These are phyloP conservation scores for Hansenula sp. DNA, from an alignment of 1,139 yeast species.

Conservation along the genomic window DNA sequence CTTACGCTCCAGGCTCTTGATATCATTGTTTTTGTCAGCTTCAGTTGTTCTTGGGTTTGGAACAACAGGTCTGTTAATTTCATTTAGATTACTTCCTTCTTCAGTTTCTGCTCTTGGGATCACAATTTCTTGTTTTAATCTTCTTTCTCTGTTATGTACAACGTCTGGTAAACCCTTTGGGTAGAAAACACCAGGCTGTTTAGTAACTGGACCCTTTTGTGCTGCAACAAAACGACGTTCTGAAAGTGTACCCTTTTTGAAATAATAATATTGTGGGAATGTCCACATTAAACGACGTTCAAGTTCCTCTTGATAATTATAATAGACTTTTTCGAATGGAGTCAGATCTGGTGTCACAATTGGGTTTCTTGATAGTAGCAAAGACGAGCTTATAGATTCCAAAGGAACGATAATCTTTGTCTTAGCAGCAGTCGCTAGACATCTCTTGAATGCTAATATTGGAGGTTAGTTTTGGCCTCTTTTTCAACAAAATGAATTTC, in stretches of 20 bases:
- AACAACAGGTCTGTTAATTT: slow-evolving; percentile 63
- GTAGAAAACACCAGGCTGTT: slow-evolving; percentile 72
- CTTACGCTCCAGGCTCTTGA: slow-evolving; percentile 69
- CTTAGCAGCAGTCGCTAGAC: slow-evolving; percentile 16
- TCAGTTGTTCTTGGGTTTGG: slow-evolving; percentile 72
- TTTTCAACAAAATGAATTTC: too few relatives aligned
- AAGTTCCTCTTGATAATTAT: slow-evolving; percentile 78
- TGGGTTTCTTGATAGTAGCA: slow-evolving; percentile 78
- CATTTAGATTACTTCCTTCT: slow-evolving; percentile 35
- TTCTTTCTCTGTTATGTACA: slow-evolving; percentile 84
- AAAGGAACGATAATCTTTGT: slow-evolving; percentile 7
- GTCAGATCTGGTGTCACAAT: slow-evolving; percentile 75
- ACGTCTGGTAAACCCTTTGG: slow-evolving; percentile 84
- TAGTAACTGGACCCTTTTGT: slow-evolving; percentile 71
- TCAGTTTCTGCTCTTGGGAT: slow-evolving; percentile 53
- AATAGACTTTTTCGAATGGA: slow-evolving; percentile 71
- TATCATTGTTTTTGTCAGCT: slow-evolving; percentile 66
- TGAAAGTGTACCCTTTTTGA: slow-evolving; percentile 83
- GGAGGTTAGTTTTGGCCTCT: neutral
- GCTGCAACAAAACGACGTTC: slow-evolving; percentile 77
- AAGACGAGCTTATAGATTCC: slow-evolving; percentile 35
- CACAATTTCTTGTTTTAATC: slow-evolving; percentile 69
- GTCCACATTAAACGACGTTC: slow-evolving; percentile 96
- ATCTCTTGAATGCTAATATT: slow-evolving; percentile 16
- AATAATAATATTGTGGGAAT: slow-evolving; percentile 90